Evolutionary conservation across 1,284 basidiomycete genomes (phyloP).

Genomic region (Cystobasidium sp.): DNA sequence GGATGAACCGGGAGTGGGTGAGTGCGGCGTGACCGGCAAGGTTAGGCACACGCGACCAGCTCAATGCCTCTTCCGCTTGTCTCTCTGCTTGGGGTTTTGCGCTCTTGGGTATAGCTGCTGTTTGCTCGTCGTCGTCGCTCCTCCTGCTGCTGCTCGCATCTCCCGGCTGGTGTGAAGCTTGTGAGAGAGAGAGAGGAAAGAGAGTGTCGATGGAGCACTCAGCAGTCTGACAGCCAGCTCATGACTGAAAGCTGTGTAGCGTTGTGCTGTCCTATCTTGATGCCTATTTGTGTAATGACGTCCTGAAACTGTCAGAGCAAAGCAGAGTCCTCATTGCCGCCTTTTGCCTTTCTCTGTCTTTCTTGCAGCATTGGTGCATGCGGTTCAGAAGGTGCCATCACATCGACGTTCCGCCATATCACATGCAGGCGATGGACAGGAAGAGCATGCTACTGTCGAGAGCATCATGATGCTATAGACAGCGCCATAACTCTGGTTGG

Average conservation of each 20-base stretch:
- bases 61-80: constrained; percentile 10
- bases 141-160: constrained; percentile 22
- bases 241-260: neutral
- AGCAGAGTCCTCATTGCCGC: neutral
- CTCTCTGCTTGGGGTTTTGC: constrained; percentile 33
- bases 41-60: neutral
- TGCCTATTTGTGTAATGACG: neutral
- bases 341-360: too few species aligned
- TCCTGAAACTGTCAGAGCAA: neutral
- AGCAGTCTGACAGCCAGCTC: constrained; percentile 21
- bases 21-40: neutral
- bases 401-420: too few species aligned
- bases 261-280: neutral
- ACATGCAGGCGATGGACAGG: too few species aligned
- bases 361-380: too few species aligned
- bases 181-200: neutral
- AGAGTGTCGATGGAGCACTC: neutral
- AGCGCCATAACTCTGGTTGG: too few species aligned
- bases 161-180: constrained; percentile 13
- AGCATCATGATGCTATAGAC: too few species aligned
- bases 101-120: constrained; percentile 12
- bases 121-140: too few species aligned
- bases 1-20: neutral
- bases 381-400: too few species aligned
- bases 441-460: too few species aligned